A percentile compares a stretch with the other conserved stretches of the same genome.
Evolutionary conservation across 2,329 filamentous ascomycete species (phyloP).

Genomic region (Fusarium transvaalense): DNA sequence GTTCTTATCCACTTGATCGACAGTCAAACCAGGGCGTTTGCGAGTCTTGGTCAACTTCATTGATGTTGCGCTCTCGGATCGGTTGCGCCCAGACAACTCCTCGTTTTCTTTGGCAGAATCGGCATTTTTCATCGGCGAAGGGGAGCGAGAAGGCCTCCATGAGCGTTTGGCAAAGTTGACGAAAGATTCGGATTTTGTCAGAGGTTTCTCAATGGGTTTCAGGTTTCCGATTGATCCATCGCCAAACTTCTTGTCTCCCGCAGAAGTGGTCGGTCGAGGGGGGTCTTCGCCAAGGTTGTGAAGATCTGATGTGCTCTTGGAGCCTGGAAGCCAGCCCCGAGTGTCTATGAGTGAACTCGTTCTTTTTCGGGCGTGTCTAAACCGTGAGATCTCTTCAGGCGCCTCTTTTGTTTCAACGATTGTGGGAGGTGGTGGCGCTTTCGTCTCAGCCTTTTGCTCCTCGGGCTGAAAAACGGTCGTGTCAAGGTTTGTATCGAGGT

Average conservation of each 20-base stretch:
- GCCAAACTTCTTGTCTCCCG: constrained; percentile 40
- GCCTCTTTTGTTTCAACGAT: constrained; percentile 43
- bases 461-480: constrained; percentile 58
- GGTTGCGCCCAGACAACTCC: constrained; percentile 38
- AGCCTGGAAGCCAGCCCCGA: constrained; percentile 65
- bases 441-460: constrained; percentile 30
- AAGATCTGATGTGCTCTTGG: constrained; percentile 55
- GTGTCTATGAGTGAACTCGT: constrained; percentile 63
- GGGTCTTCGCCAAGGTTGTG: constrained; percentile 40
- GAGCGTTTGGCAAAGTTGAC: constrained; percentile 64
- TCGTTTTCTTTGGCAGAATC: constrained; percentile 42
- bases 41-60: constrained; percentile 47
- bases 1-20: constrained; percentile 44
- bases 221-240: constrained; percentile 40
- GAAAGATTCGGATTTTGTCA: constrained; percentile 61
- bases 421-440: constrained; percentile 28
- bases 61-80: constrained; percentile 44
- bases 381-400: constrained; percentile 33
- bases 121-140: constrained; percentile 58
- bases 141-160: constrained; percentile 65
- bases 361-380: constrained; percentile 51
- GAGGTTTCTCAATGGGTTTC: constrained; percentile 53
- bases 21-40: constrained; percentile 48
- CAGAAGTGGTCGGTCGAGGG: constrained; percentile 47
- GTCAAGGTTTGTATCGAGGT: constrained; percentile 64